Evolutionary conservation across 495 filamentous ascomycete species (phyloP).

Genomic region (Hypoxylon intermedium): DNA sequence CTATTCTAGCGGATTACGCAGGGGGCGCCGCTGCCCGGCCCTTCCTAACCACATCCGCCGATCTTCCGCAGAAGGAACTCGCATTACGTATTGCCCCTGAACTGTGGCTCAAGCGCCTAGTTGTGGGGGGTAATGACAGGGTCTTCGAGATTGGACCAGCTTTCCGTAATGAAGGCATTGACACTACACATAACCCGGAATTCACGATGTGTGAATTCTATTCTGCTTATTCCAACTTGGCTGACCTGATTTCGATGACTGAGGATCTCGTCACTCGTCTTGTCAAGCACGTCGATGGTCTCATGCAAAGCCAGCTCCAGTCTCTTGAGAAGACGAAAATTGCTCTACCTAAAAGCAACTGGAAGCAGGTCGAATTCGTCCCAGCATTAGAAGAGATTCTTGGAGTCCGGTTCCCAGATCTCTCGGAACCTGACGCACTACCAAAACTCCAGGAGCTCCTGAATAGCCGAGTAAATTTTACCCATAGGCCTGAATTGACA

Average conservation of each 20-base stretch:
- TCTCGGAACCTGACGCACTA: constrained; percentile 62
- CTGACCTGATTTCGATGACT: constrained; percentile 76
- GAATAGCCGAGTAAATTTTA: constrained; percentile 54
- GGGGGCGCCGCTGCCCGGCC: constrained; percentile 86
- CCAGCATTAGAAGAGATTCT: constrained; percentile 74
- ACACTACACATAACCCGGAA: constrained; percentile 93
- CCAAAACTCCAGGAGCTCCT: constrained; percentile 65
- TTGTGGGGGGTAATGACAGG: constrained; percentile 86
- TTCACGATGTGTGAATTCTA: constrained; percentile 99
- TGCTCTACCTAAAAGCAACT: constrained; percentile 53
- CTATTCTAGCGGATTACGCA: constrained; percentile 76
- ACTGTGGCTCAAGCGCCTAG: constrained; percentile 90
- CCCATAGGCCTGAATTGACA: constrained; percentile 61
- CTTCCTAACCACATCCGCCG: constrained; percentile 77
- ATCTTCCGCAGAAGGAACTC: constrained; percentile 71
- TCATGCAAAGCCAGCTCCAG: constrained; percentile 56
- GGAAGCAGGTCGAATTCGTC: constrained; percentile 80
- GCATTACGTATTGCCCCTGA: constrained; percentile 89
- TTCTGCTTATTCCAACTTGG: constrained; percentile 78
- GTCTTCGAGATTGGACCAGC: constrained; percentile 93
- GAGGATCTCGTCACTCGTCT: constrained; percentile 70
- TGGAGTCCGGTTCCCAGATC: constrained; percentile 70
- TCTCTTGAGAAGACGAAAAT: constrained; percentile 57
- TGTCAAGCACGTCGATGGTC: constrained; percentile 55
- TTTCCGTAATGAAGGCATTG: constrained; percentile 95